Percentiles rank a stretch among this genome's conserved stretches.
Evolutionary conservation across 192 early-diverging fungal species (phyloP).

Genomic region (Lobosporangium transversale): DNA sequence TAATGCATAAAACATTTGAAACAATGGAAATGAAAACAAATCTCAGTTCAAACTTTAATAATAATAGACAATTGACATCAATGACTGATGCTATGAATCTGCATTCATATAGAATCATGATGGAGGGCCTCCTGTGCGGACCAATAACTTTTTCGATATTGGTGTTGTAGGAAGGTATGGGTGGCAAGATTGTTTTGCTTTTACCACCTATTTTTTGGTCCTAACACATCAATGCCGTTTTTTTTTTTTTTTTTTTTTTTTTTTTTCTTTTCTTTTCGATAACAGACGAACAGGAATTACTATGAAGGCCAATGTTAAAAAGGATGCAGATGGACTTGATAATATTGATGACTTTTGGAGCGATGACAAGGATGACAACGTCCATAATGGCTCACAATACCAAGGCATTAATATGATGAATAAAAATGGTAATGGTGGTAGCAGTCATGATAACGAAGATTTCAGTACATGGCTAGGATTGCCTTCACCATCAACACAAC

Average conservation of each 20-base stretch:
- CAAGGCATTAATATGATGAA: neutral
- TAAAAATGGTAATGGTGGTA: neutral
- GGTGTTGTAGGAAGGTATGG: constrained; percentile 42
- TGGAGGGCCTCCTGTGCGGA: constrained; percentile 7
- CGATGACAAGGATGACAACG: constrained; percentile 8
- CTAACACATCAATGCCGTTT: too few species aligned
- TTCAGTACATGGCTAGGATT: too few species aligned
- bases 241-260: too few species aligned
- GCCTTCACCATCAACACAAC: neutral
- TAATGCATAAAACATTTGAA: neutral
- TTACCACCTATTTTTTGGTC: too few species aligned
- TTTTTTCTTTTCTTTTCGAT: too few species aligned
- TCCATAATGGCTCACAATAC: neutral
- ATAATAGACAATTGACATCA: too few species aligned
- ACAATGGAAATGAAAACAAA: too few species aligned
- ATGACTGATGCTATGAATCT: too few species aligned
- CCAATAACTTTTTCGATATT: constrained; percentile 24
- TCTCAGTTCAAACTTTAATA: too few species aligned
- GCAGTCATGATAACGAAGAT: neutral
- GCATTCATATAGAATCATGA: constrained; percentile 7
- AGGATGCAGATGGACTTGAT: constrained; percentile 46
- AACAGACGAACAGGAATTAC: constrained; percentile 45
- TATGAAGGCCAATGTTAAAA: constrained; percentile 44
- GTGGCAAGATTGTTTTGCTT: too few species aligned
- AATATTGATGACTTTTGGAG: constrained; percentile 52